Percentiles rank a stretch among this genome's conserved stretches.
These are phyloP conservation scores for Sporothrix euskadiensis DNA, from an alignment of 2,329 filamentous ascomycete genomes.

Conservation along the genomic window DNA sequence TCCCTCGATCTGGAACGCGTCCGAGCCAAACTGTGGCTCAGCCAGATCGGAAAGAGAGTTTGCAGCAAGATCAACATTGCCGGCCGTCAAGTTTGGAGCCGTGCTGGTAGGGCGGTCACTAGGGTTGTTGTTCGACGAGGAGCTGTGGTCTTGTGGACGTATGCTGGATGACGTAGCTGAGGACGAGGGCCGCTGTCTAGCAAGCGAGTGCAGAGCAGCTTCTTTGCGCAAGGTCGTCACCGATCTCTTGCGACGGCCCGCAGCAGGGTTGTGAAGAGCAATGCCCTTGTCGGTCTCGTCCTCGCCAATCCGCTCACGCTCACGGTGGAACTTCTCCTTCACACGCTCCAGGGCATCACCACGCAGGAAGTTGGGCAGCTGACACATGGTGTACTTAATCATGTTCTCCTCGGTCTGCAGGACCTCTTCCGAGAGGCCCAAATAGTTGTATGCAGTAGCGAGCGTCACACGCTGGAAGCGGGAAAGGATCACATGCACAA, in stretches of 20 bases:
- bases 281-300: constrained; percentile 91
- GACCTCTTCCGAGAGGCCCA: constrained; percentile 89
- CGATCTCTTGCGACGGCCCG: constrained; percentile 67
- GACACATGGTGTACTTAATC: constrained; percentile 87
- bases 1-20: constrained; percentile 39
- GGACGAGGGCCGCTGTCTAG: constrained; percentile 46
- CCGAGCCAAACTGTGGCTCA: constrained; percentile 28
- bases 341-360: constrained; percentile 79
- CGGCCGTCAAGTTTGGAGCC: constrained; percentile 61
- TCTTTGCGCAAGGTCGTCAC: constrained; percentile 77
- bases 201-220: constrained; percentile 68
- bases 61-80: constrained; percentile 49
- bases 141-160: constrained; percentile 45
- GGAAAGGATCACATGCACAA: constrained; percentile 95
- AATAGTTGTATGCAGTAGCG: constrained; percentile 89
- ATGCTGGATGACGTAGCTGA: constrained; percentile 45
- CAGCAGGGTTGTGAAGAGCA: constrained; percentile 79
- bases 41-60: constrained; percentile 36
- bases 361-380: constrained; percentile 85
- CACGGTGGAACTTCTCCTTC: constrained; percentile 88
- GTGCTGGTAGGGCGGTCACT: constrained; percentile 81
- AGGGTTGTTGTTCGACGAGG: constrained; percentile 58
- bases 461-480: constrained; percentile 92
- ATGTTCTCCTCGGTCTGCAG: constrained; percentile 90
- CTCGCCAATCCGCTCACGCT: constrained; percentile 76